Evolutionary conservation across 2,329 filamentous ascomycete genomes (phyloP).

Genomic region (Nigrograna mackinnonii): DNA sequence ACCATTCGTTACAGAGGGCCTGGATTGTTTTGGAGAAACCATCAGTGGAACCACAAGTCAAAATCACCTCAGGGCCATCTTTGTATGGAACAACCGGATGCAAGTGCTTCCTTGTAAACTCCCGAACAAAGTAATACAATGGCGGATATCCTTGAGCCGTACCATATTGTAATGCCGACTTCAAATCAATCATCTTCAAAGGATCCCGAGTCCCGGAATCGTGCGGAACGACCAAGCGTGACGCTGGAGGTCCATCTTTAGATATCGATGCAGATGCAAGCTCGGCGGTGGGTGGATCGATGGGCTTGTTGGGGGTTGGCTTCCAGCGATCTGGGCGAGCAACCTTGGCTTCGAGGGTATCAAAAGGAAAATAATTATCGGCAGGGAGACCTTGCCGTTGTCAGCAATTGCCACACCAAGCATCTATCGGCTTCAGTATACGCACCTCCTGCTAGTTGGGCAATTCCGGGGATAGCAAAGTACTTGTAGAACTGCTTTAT

Average conservation of each 20-base stretch:
- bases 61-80: conserved; percentile 73
- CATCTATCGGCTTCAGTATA: background rate
- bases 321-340: conserved; percentile 75
- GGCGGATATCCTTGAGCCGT: conserved; percentile 80
- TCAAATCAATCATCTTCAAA: conserved; percentile 74
- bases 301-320: conserved; percentile 67
- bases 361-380: conserved; percentile 82
- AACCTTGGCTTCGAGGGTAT: conserved; percentile 82
- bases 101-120: conserved; percentile 75
- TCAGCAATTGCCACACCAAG: conserved; percentile 13
- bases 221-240: conserved; percentile 74
- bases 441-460: conserved; percentile 63
- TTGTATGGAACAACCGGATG: conserved; percentile 82
- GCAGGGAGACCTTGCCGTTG: conserved; percentile 71
- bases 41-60: conserved; percentile 84
- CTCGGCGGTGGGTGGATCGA: conserved; percentile 44
- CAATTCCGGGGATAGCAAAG: conserved; percentile 67
- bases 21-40: conserved; percentile 80
- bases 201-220: conserved; percentile 61
- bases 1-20: conserved; percentile 77
- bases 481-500: conserved; percentile 89
- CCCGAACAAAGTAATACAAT: conserved; percentile 74
- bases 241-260: conserved; percentile 30
- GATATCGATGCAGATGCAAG: conserved; percentile 32
- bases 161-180: conserved; percentile 85